Conservation (phyloP, 345 rosid genomes). For the Populus deltoides region DNA sequence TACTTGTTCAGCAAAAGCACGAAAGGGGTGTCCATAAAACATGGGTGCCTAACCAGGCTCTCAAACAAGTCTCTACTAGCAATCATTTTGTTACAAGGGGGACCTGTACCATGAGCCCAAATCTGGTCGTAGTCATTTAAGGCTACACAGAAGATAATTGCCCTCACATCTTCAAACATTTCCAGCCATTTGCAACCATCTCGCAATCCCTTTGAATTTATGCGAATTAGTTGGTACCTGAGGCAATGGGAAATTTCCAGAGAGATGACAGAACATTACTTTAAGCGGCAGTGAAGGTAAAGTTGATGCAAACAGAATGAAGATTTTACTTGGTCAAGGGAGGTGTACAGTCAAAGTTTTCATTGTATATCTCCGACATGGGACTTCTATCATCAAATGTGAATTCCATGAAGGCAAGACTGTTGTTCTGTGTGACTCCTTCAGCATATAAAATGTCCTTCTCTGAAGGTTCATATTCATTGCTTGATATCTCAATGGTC, state of each 20-base stretch:
- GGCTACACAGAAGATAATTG: slow-evolving; percentile 56
- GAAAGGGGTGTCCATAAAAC: slow-evolving; percentile 48
- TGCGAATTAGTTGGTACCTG: slow-evolving; percentile 58
- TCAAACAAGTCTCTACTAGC: slow-evolving; percentile 50
- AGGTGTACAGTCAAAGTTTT: slow-evolving; percentile 37
- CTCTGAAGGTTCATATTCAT: slow-evolving; percentile 60
- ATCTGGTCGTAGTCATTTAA: slow-evolving; percentile 56
- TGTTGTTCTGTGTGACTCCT: slow-evolving; percentile 56
- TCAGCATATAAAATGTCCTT: slow-evolving; percentile 54
- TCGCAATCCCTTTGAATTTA: slow-evolving; percentile 50
- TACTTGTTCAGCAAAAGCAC: slow-evolving; percentile 55
- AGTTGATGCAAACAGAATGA: not conserved
- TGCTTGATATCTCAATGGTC: slow-evolving; percentile 62
- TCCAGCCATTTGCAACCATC: slow-evolving; percentile 65
- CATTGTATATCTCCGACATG: slow-evolving; percentile 45
- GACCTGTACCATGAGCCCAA: slow-evolving; percentile 24
- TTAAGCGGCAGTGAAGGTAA: not conserved
- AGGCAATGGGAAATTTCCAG: slow-evolving; percentile 1
- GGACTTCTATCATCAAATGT: slow-evolving; percentile 55
- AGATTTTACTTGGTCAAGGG: slow-evolving; percentile 37
- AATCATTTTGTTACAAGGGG: slow-evolving; percentile 46
- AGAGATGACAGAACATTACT: not conserved
- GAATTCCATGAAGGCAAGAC: slow-evolving; percentile 55
- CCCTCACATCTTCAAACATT: slow-evolving; percentile 64
- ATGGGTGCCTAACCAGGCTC: slow-evolving; percentile 46